Evolutionary conservation across 2,329 filamentous ascomycete species (phyloP), one percentile per base, ranked within the genome.

Genomic region (Fusarium solani-melongenae): DNA sequence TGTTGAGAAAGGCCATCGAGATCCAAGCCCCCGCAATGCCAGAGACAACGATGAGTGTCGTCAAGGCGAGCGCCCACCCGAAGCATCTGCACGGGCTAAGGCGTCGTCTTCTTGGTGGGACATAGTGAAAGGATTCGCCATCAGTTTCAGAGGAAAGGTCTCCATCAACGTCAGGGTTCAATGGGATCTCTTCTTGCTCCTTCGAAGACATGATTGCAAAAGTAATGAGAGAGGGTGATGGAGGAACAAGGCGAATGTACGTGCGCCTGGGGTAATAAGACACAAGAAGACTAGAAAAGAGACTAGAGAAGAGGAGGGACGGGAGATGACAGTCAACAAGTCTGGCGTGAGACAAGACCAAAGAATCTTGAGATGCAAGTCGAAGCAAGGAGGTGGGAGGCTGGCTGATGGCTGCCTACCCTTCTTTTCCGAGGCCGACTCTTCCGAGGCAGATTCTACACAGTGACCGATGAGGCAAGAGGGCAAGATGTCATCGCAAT

Each of bases 101-200:
- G 12, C 62, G 72, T 17, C 71, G 67, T 6, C 64, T 67, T 38
- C 65, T 62, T 22, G 61, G 57, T 24, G 71, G 64, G n/a, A 55
- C 59, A 62, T 76, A 75, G 46, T 63, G 59, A 27, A 67, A 76
- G 2, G 73, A 62, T 27, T 76, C 73, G 31, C 44, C 44, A 12
- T 76, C 74, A 34, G 72, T 74, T 4, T 76, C 72, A 7, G 70
- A 69, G 27, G 77, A 72, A 31, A 71, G 64, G 10, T 64, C 57
- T 29, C 49, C 49, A 10, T 75, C 64, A 29, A 55, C 33, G 1
- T 71, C 64, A 27, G 65, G 53, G 22, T 76, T 68, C 33, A 77
- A 65, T 20, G 72, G 69, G 1, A 64, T 58, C 27, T 70, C 68
- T 62, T 77, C 73, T 63, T 77, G 75, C 46, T 77, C 75, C 56